These are phyloP conservation scores for Elasticomyces elasticus DNA, from an alignment of 495 filamentous ascomycete species.

Conservation along the genomic window DNA sequence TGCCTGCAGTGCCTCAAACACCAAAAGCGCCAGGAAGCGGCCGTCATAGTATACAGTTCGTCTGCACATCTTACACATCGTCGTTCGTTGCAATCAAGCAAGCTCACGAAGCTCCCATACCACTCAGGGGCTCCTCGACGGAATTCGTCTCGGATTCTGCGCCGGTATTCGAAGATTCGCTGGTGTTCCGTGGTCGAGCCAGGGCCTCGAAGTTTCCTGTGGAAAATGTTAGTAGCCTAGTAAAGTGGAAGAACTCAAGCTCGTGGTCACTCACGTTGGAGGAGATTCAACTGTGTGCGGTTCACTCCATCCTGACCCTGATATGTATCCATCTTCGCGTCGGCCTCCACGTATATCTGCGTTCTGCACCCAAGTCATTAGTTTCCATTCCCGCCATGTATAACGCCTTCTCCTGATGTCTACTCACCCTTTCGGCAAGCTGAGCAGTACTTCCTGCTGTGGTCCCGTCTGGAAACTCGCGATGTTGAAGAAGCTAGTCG, in stretches of 20 bases:
- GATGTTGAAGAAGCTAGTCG: conserved; percentile 70
- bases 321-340: conserved; percentile 51
- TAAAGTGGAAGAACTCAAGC: neutral
- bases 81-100: neutral
- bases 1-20: too few relatives aligned
- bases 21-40: too few relatives aligned
- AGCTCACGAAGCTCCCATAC: conserved; percentile 13
- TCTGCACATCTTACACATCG: neutral
- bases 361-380: conserved; percentile 36
- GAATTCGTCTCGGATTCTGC: conserved; percentile 14
- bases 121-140: conserved; percentile 20
- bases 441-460: conserved; percentile 53
- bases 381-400: neutral
- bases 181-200: neutral
- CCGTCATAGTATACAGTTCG: neutral
- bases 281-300: conserved; percentile 48
- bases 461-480: conserved; percentile 48
- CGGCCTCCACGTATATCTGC: conserved; percentile 63
- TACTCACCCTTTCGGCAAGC: conserved; percentile 71
- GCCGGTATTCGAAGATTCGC: neutral
- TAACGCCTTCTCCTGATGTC: neutral
- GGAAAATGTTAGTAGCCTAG: neutral
- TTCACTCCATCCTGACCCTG: conserved; percentile 55
- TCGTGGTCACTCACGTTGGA: conserved; percentile 53
- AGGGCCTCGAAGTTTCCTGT: conserved; percentile 22